A percentile compares a stretch with the other conserved stretches of the same genome.
Conservation (phyloP, 768 basidiomycete species). For the Lentinula raphanica region DNA sequence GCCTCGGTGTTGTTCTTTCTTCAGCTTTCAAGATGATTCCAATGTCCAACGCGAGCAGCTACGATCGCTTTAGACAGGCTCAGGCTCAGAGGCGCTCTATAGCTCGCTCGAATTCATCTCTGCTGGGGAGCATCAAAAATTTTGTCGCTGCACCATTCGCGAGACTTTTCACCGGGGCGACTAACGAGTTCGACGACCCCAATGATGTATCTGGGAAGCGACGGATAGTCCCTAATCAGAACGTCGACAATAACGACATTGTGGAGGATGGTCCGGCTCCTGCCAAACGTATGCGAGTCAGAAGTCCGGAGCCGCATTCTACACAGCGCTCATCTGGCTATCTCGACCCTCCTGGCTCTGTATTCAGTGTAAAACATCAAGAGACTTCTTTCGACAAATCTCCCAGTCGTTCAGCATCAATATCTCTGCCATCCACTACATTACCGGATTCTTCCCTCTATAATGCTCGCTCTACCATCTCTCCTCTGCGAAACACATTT, state of each 20-base stretch:
- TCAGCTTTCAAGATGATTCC: slow-evolving; percentile 7
- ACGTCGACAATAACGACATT: slow-evolving; percentile 24
- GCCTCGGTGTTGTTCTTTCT: background rate
- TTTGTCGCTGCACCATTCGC: slow-evolving; percentile 58
- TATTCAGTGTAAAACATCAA: slow-evolving; percentile 26
- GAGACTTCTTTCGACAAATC: slow-evolving; percentile 13
- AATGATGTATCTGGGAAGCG: slow-evolving; percentile 52
- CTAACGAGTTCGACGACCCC: slow-evolving; percentile 40
- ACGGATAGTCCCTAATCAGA: slow-evolving; percentile 33
- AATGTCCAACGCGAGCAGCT: slow-evolving; percentile 4
- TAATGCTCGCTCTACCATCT: slow-evolving; percentile 35
- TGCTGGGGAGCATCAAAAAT: slow-evolving; percentile 59
- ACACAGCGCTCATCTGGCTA: slow-evolving; percentile 28
- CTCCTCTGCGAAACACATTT: slow-evolving; percentile 37
- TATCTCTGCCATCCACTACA: slow-evolving; percentile 16
- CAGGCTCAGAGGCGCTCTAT: slow-evolving; percentile 27
- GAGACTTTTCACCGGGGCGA: slow-evolving; percentile 47
- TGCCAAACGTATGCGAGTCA: slow-evolving; percentile 49
- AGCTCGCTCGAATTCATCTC: slow-evolving; percentile 50
- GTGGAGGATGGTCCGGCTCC: slow-evolving; percentile 28
- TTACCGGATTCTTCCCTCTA: slow-evolving; percentile 26
- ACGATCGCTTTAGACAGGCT: background rate
- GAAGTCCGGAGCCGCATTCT: slow-evolving; percentile 35
- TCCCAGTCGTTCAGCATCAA: slow-evolving; percentile 22
- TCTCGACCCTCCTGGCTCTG: slow-evolving; percentile 50